phyloP scores from a whole-genome alignment of 2,329 filamentous ascomycete species.

The Lanzia echinophila region DNA sequence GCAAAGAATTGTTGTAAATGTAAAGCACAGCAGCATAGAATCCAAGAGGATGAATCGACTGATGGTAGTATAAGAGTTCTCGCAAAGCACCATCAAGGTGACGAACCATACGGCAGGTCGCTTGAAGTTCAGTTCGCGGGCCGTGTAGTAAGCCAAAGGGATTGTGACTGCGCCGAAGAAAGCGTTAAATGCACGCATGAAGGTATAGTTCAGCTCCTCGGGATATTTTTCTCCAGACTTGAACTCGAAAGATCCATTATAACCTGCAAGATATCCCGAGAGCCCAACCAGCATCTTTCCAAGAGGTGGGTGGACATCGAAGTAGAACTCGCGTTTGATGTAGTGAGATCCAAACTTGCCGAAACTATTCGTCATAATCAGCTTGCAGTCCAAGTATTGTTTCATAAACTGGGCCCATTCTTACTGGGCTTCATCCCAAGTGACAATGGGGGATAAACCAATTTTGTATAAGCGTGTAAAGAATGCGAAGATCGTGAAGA shows the following conservation, averaged over 20 bases:
- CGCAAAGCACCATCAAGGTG: slow-evolving; percentile 93
- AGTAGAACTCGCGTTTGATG: slow-evolving; percentile 98
- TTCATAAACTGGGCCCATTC: slow-evolving; percentile 30
- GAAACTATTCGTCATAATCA: slow-evolving; percentile 49
- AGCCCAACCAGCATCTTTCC: slow-evolving; percentile 98
- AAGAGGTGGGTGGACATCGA: slow-evolving; percentile 89
- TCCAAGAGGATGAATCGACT: slow-evolving; percentile 97
- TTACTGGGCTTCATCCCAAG: slow-evolving; percentile 72
- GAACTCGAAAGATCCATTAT: slow-evolving; percentile 99
- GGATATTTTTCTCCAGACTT: slow-evolving; percentile 97
- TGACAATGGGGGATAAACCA: slow-evolving; percentile 64
- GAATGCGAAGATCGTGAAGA: slow-evolving; percentile 56
- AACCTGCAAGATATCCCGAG: slow-evolving; percentile 91
- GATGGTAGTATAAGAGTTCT: slow-evolving; percentile 99
- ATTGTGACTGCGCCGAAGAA: slow-evolving; percentile 90
- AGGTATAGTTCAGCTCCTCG: slow-evolving; percentile 89
- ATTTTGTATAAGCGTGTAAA: slow-evolving; percentile 66
- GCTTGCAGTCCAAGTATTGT: slow-evolving; percentile 1
- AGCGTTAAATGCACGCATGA: slow-evolving; percentile 97
- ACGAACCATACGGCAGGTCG: slow-evolving; percentile 89
- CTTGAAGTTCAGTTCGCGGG: slow-evolving; percentile 80
- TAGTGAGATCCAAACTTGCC: slow-evolving; percentile 99
- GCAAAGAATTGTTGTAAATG: slow-evolving; percentile 94
- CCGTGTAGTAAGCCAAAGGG: slow-evolving; percentile 91
- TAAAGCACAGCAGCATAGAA: slow-evolving; percentile 97